A percentile compares a stretch with the other conserved stretches of the same genome.
phyloP scores from a whole-genome alignment of 2,329 filamentous ascomycete genomes.

The Colletotrichum sp. region DNA sequence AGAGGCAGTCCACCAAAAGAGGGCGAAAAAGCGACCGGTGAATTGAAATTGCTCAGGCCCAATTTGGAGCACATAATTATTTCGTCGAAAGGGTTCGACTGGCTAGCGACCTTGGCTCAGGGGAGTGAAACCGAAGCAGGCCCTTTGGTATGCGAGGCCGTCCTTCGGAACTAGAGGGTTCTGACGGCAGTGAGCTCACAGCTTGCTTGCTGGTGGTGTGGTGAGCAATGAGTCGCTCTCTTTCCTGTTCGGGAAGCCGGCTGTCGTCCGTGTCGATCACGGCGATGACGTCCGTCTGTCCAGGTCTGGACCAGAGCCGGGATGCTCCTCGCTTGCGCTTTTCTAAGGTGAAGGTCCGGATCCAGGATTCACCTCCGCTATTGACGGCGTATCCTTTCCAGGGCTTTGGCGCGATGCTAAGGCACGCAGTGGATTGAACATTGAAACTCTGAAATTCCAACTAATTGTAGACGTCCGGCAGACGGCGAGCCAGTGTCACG shows the following conservation, averaged over 20 bases:
- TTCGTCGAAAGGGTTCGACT: neutral
- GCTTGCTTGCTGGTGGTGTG: neutral
- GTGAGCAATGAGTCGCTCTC: neutral
- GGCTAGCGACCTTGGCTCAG: neutral
- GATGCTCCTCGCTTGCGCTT: neutral
- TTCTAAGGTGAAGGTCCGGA: neutral
- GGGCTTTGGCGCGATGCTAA: neutral
- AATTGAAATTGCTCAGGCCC: neutral
- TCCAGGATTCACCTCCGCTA: neutral
- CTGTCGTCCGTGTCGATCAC: constrained; percentile 16
- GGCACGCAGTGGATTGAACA: neutral
- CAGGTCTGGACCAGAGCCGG: neutral
- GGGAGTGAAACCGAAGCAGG: neutral
- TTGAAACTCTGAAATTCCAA: neutral
- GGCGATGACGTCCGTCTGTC: constrained; percentile 14
- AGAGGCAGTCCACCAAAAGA: neutral
- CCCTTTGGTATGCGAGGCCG: neutral
- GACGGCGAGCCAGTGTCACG: neutral
- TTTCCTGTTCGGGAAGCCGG: constrained; percentile 16
- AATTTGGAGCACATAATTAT: neutral
- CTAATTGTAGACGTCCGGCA: neutral
- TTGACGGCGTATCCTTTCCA: neutral
- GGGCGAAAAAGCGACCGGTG: neutral
- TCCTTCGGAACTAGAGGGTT: neutral
- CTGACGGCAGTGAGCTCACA: neutral